phyloP scores from a whole-genome alignment of 2,329 filamentous ascomycete genomes.

The Aspergillus latus region DNA sequence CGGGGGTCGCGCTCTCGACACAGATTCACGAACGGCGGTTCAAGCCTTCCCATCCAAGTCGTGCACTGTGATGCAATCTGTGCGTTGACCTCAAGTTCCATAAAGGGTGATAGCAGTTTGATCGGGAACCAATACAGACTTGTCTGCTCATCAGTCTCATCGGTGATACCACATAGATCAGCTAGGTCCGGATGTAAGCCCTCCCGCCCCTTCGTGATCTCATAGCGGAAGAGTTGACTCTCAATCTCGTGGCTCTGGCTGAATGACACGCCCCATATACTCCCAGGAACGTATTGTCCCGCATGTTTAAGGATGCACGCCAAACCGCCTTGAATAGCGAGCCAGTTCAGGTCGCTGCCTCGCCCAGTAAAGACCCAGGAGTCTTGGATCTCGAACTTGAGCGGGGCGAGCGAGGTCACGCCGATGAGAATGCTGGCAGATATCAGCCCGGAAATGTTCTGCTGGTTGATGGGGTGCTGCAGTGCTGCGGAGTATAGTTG shows the following conservation, averaged over 20 bases:
- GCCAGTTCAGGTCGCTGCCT: conserved; percentile 30
- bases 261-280: conserved; percentile 30
- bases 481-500: conserved; percentile 28
- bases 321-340: conserved; percentile 32
- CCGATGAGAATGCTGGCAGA: conserved; percentile 36
- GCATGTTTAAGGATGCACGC: conserved; percentile 24
- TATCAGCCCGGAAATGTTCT: conserved; percentile 29
- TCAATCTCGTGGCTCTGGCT: conserved; percentile 18
- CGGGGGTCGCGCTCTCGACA: conserved; percentile 25
- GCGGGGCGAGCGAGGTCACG: conserved; percentile 26
- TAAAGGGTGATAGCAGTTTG: conserved; percentile 18
- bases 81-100: conserved; percentile 22
- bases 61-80: conserved; percentile 25
- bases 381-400: conserved; percentile 24
- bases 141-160: conserved; percentile 20
- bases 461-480: conserved; percentile 14
- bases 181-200: conserved; percentile 28
- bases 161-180: conserved; percentile 31
- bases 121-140: conserved; percentile 30
- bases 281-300: conserved; percentile 16
- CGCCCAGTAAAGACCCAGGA: conserved; percentile 32
- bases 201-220: conserved; percentile 22
- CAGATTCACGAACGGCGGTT: conserved; percentile 26
- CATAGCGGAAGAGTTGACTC: conserved; percentile 16
- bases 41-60: conserved; percentile 30